Conservation (phyloP, 2,329 filamentous ascomycete genomes). For the Colletotrichum caudatum region DNA sequence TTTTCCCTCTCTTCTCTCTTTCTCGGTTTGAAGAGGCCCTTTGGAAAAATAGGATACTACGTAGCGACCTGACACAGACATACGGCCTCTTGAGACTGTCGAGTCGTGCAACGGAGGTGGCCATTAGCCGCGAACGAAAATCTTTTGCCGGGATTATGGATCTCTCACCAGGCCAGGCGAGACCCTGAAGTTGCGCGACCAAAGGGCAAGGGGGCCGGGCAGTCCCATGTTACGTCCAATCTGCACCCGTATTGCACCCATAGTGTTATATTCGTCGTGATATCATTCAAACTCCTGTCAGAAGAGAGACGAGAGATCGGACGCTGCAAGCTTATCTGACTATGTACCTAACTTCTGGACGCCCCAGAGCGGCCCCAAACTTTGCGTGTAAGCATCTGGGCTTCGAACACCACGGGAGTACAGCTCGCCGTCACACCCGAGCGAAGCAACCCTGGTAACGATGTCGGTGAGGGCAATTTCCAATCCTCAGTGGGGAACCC, state of each 20-base stretch:
- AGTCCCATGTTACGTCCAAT: slow-evolving; percentile 22
- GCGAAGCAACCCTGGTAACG: neutral
- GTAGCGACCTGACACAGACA: slow-evolving; percentile 12
- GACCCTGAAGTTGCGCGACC: slow-evolving; percentile 9
- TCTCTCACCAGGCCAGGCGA: slow-evolving; percentile 9
- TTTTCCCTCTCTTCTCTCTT: neutral
- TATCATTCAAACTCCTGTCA: slow-evolving; percentile 4
- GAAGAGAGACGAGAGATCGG: slow-evolving; percentile 16
- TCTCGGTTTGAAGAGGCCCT: neutral
- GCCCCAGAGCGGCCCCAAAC: neutral
- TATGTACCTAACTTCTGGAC: neutral
- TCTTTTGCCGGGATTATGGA: neutral
- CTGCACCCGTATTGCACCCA: slow-evolving; percentile 3
- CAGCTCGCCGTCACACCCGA: neutral
- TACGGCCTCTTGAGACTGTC: neutral
- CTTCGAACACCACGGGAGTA: neutral
- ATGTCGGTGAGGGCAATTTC: slow-evolving; percentile 12
- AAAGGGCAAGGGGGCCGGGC: slow-evolving; percentile 6
- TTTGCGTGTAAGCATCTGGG: neutral
- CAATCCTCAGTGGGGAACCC: neutral
- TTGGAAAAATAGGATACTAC: neutral
- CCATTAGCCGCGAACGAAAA: neutral
- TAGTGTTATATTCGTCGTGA: slow-evolving; percentile 10
- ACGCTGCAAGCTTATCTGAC: slow-evolving; percentile 22
- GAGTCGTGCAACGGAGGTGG: slow-evolving; percentile 30